Evolutionary conservation across 1,284 basidiomycete species (phyloP), one percentile per base, ranked within the genome.

Genomic region (Tylopilus orsonianus): DNA sequence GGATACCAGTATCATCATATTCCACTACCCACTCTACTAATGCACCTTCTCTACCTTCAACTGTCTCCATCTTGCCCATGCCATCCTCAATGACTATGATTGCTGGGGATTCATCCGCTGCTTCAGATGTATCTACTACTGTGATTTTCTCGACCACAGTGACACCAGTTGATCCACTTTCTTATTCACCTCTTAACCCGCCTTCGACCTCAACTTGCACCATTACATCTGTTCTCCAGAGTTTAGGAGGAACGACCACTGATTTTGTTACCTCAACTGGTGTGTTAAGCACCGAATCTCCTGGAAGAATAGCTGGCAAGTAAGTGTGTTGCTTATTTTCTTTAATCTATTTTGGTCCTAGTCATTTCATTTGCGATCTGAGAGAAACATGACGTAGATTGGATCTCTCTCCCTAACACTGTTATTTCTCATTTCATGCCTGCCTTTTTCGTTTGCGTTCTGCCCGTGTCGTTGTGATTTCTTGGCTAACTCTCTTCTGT

Each of bases 241-340:
- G 43, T 26, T 50, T 49, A 45, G 52, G 38, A 12, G 57, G 36
- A 19, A 54, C 53, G 3, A 37, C 41, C 13, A 61, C 65, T 9
- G 36, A 49, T 12, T 53, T 58, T 33, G 36, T 65, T 32, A 55
- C 62, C 8, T 51, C 63, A 8, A 65, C 51, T 12, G 27, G 44
- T 7, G 54, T 48, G 18, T 49, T 68, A 33, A 68, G 65, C 23
- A 65, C 63, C 0, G 41, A 60, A 32, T 8, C 35, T 33, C 44
- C 58, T 14, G 46, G 37, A 38, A 48, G 23, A 0, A 6, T 27
- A 0, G 19, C 54, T 19, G 36, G 40, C 19, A 35, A 57, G 63
- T 67, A 40, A 46, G 66, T 44, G 19, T 10, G 4, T 4, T 27
- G 13, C 20, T 43, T 24, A 12, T 44, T 40, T 49, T 34, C n/a